These are phyloP conservation scores for Trapa bicornis DNA, from an alignment of 345 rosid species.

Conservation along the genomic window DNA sequence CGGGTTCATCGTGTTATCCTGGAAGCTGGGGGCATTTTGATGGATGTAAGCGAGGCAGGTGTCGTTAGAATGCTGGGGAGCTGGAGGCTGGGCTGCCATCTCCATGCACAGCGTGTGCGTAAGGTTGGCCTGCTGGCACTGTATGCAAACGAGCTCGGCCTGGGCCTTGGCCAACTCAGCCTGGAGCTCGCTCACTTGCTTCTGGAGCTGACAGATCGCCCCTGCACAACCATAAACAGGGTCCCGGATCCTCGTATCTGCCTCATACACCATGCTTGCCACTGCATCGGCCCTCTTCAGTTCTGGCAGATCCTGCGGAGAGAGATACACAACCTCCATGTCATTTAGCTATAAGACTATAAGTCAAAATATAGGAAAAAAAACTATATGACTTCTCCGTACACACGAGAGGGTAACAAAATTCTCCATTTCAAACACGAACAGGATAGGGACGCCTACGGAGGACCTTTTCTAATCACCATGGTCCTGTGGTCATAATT, in stretches of 20 bases:
- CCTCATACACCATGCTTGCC: conserved; percentile 13
- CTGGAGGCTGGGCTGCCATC: conserved; percentile 7
- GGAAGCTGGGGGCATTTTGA: conserved; percentile 1
- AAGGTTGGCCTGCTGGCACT: conserved; percentile 9
- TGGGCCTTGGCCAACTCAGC: conserved; percentile 11
- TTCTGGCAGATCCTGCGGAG: conserved; percentile 9
- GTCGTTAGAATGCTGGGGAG: neutral
- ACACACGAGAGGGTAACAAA: neutral
- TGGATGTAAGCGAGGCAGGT: neutral
- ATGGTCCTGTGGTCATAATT: neutral
- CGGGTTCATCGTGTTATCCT: conserved; percentile 1
- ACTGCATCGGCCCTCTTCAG: conserved; percentile 9
- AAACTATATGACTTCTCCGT: neutral
- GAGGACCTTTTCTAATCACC: neutral
- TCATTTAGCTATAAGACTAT: neutral
- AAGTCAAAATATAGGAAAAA: neutral
- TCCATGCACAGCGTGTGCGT: conserved; percentile 6
- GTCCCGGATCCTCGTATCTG: conserved; percentile 8
- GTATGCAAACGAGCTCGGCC: conserved; percentile 11
- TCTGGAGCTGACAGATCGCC: conserved; percentile 11
- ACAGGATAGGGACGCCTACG: neutral
- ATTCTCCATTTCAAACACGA: neutral
- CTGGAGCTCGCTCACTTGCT: conserved; percentile 13
- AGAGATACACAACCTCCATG: too few species aligned
- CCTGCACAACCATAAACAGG: conserved; percentile 8